These are phyloP conservation scores for Rosa lucieae DNA, from an alignment of 306 rosid species.

Conservation along the genomic window DNA sequence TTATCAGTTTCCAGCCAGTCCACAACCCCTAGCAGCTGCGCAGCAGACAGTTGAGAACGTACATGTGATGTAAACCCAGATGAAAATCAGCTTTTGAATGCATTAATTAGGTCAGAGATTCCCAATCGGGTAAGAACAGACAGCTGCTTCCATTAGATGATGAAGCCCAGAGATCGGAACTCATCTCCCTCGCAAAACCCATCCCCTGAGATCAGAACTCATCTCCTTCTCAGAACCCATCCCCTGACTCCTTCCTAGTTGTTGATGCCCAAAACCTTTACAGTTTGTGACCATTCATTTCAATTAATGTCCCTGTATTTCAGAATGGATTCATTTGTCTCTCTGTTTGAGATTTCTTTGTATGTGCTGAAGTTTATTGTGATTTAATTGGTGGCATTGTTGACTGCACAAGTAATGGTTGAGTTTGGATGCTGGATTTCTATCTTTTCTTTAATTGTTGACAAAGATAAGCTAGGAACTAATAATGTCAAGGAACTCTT, in stretches of 20 bases:
- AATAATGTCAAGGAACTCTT: not conserved
- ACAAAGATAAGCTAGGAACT: not conserved
- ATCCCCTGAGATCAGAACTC: not conserved
- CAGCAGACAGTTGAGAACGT: not conserved
- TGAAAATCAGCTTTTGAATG: not conserved
- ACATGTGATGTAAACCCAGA: not conserved
- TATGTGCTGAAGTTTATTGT: not conserved
- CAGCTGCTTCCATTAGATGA: not conserved
- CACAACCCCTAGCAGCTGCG: not conserved
- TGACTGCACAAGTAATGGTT: not conserved
- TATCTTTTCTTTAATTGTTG: not conserved
- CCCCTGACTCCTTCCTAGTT: too few relatives aligned
- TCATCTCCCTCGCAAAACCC: too few relatives aligned
- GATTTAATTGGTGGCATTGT: slow-evolving; percentile 18
- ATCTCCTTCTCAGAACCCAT: too few relatives aligned
- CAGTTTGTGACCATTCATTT: slow-evolving; percentile 68
- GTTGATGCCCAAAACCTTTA: too few relatives aligned
- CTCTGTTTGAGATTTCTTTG: slow-evolving; percentile 13
- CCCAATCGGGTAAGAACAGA: not conserved
- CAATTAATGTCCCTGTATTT: slow-evolving; percentile 68
- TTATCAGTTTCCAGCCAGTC: not conserved
- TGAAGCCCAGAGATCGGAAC: not conserved
- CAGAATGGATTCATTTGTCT: slow-evolving; percentile 75
- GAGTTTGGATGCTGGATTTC: not conserved
- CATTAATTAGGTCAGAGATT: not conserved